Base-by-base conservation (phyloP, 257 asterid genomes). In the Parsonsia alboflavescens region DNA sequence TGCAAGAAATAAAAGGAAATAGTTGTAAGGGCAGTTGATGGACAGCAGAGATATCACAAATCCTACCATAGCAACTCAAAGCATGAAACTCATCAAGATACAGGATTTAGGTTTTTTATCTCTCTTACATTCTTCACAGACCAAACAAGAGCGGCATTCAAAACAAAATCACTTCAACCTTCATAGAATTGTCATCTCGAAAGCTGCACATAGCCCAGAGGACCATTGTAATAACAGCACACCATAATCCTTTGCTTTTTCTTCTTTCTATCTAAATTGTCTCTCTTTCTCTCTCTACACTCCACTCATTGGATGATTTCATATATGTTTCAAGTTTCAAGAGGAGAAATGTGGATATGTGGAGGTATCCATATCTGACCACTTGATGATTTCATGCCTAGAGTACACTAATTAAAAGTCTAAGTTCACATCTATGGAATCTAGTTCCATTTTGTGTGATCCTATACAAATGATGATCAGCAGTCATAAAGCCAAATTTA, bases 241-340 rank as follows among this genome's bases (percentile, higher is more conserved):
- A 3, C 44, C n/a, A 4, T 36, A 57, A 22, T n/a, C 15, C 28
- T 22, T 22, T 57, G 33, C 33, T n/a, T 57, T 57, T 22, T 30
- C n/a, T 54, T 21, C 59, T 54, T 54, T 54, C 28, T 9, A 24
- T 57, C 12, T 24, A 22, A 33, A 22, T 10, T 22, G 5, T 57
- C 36, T 57, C 64, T 36, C 24, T n/a, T 3, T 54, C 61, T 17
- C 61, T 4, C 21, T n/a, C 61, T 54, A 52, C 6, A 52, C 13
- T 54, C 30, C 61, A 54, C 21, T 54, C 28, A 16, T 8, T 33
- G 48, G 65, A 26, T 16, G 36, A 64, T 33, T 39, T 33, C 24
- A 64, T 46, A 64, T 17, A 36, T 15, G 15, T 64, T 64, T 64
- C 69, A 64, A 36, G 15, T 64, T 64, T 64, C 69, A 64, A 36